A percentile compares a stretch with the other conserved stretches of the same genome.
Evolutionary conservation across 1,139 yeast genomes (phyloP).

Genomic region (Hyphopichia wangnamkhiaoensis): DNA sequence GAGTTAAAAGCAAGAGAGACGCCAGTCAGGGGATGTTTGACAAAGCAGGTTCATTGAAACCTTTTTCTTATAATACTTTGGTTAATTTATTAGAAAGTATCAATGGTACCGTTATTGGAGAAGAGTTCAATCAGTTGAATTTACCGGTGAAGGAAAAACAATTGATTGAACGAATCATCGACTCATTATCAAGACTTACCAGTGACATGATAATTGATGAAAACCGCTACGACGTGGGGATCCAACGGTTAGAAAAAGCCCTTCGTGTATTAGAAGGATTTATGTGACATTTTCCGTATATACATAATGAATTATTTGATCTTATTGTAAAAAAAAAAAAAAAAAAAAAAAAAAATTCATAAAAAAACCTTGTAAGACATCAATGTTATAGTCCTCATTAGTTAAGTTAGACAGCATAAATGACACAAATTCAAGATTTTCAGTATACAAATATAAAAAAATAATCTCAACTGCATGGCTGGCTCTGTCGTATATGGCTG

Average conservation of each 20-base stretch:
- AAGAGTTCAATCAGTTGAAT: conserved; percentile 73
- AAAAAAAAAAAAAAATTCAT: too few relatives aligned
- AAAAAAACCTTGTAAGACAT: not conserved
- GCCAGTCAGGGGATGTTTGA: not conserved
- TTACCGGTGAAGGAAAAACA: conserved; percentile 77
- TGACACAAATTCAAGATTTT: too few relatives aligned
- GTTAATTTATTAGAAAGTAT: conserved; percentile 61
- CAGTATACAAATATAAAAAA: too few relatives aligned
- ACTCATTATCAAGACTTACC: conserved; percentile 78
- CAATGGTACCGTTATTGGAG: conserved; percentile 63
- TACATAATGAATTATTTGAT: not conserved
- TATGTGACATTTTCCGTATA: conserved; percentile 21
- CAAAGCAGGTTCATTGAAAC: conserved; percentile 29
- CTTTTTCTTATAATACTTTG: conserved; percentile 60
- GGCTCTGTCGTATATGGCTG: too few relatives aligned
- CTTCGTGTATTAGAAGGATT: conserved; percentile 84
- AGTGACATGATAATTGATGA: conserved; percentile 89
- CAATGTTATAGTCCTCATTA: too few relatives aligned
- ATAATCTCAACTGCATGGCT: too few relatives aligned
- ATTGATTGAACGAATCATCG: conserved; percentile 80
- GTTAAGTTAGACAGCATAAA: too few relatives aligned
- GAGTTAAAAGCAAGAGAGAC: conserved; percentile 5
- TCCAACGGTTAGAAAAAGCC: conserved; percentile 75
- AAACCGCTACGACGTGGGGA: conserved; percentile 77
- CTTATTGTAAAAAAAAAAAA: not conserved